Evolutionary conservation across 2,329 filamentous ascomycete genomes (phyloP).

Genomic region (Aspergillus unguis): DNA sequence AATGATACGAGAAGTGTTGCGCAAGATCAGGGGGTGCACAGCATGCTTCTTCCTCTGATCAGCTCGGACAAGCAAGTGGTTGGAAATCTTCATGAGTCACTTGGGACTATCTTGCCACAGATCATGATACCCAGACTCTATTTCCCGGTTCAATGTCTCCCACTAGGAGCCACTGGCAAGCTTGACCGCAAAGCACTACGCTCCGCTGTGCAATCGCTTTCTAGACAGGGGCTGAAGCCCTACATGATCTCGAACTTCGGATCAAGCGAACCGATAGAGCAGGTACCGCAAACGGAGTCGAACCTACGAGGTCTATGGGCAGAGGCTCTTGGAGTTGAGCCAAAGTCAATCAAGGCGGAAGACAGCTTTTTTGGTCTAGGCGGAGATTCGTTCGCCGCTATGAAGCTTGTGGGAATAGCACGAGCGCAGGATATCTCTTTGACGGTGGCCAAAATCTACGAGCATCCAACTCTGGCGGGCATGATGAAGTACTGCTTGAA

Average conservation of each 20-base stretch:
- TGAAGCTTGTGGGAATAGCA: slow-evolving; percentile 45
- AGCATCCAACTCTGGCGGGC: slow-evolving; percentile 41
- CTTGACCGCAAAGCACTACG: slow-evolving; percentile 41
- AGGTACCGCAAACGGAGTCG: slow-evolving; percentile 22
- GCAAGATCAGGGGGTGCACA: not conserved
- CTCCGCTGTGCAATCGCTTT: slow-evolving; percentile 35
- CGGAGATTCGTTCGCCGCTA: slow-evolving; percentile 48
- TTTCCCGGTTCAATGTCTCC: slow-evolving; percentile 42
- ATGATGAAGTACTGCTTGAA: slow-evolving; percentile 37
- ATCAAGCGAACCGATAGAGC: slow-evolving; percentile 23
- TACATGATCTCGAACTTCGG: slow-evolving; percentile 26
- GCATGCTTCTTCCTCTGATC: slow-evolving; percentile 26
- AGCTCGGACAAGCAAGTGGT: slow-evolving; percentile 22
- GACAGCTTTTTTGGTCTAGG: slow-evolving; percentile 49
- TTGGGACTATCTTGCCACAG: slow-evolving; percentile 33
- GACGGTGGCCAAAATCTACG: slow-evolving; percentile 45
- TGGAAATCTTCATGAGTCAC: slow-evolving; percentile 24
- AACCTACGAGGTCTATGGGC: slow-evolving; percentile 39
- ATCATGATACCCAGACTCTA: slow-evolving; percentile 46
- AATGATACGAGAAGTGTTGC: not conserved
- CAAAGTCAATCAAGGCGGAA: slow-evolving; percentile 40
- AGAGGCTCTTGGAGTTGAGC: slow-evolving; percentile 35
- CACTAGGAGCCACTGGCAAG: slow-evolving; percentile 44
- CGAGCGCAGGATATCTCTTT: slow-evolving; percentile 40
- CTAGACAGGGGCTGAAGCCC: slow-evolving; percentile 30